Evolutionary conservation across 176 grass and related monocot species (phyloP).

Genomic region (Eragrostis nindensis): DNA sequence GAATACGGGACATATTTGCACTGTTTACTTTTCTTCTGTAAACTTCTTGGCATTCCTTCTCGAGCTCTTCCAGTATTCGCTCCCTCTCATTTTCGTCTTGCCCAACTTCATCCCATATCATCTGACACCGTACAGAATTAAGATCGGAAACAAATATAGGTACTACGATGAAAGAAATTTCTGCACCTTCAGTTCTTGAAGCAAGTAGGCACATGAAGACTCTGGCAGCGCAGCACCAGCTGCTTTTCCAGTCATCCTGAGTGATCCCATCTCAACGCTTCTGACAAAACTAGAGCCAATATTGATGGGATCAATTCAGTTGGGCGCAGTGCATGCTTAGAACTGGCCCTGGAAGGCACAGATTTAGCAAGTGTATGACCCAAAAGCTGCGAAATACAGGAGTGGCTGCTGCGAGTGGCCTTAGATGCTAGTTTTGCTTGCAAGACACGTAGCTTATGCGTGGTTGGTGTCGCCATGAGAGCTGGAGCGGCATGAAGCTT

Average conservation of each 20-base stretch:
- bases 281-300: conserved; percentile 25
- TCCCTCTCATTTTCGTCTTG: conserved; percentile 76
- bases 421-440: conserved; percentile 93
- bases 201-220: conserved; percentile 85
- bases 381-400: conserved; percentile 43
- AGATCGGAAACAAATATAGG: conserved; percentile 6
- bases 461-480: conserved; percentile 75
- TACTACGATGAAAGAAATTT: conserved; percentile 27
- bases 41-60: conserved; percentile 84
- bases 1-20: conserved; percentile 79
- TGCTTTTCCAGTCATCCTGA: conserved; percentile 59
- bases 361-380: conserved; percentile 47
- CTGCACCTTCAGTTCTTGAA: conserved; percentile 88
- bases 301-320: conserved; percentile 26
- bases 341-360: conserved; percentile 41
- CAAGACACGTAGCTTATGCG: conserved; percentile 84
- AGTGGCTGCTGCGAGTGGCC: conserved; percentile 66
- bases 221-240: conserved; percentile 49
- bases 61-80: conserved; percentile 70
- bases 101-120: conserved; percentile 98
- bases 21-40: conserved; percentile 93
- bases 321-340: conserved; percentile 41
- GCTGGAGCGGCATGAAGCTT: conserved; percentile 69
- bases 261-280: conserved; percentile 65
- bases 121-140: conserved; percentile 45